Base-by-base conservation (phyloP, 176 grass and related monocot genomes). In the Carex scoparia region DNA sequence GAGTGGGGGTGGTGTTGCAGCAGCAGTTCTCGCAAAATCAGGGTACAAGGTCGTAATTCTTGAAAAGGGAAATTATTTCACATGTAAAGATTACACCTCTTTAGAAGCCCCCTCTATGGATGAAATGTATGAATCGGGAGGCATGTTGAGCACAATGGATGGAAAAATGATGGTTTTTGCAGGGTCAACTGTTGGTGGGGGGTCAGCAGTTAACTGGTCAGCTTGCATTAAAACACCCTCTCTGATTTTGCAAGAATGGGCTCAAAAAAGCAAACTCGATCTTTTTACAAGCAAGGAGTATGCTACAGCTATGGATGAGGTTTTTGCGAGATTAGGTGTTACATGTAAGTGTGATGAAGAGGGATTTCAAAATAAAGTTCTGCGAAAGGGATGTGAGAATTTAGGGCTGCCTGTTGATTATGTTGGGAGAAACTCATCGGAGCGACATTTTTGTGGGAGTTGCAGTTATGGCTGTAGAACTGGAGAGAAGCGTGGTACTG, bases 61-160 rank as follows among this genome's bases (percentile, higher is more conserved):
- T 18, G 95, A 98, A 90, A 98, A 95, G 31, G 93, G 95, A 0
- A 87, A 68, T 91, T 98, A 98, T 88, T 98, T 92, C 87, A 90
- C 91, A 19, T 61, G 86, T 2, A 70, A 85, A 85, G 95, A 95
- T 82, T 98, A 95, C 85, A 95, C 93, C 76, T 87, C 60, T 12
- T 8, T 98, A 8, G 95, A 98, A 88, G 91, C 48, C 11, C 95
- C 95, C 59, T 93, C 95, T 10, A 89, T 95, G 86, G 44, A 19
- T 44, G 75, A 94, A 57, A 46, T 95, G 32, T 98, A 95, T 68
- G 91, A 98, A 88, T 67, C 27, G 2, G 91, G 93, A 7, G 93
- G 93, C n/a, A 86, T 92, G 80, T 12, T 95, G 5, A 88, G 80
- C 89, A 85, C 91, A 35, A 13, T 89, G 9, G 85, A 65, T 62